Base-by-base conservation (phyloP, 306 rosid species). In the Cicer judaicum region DNA sequence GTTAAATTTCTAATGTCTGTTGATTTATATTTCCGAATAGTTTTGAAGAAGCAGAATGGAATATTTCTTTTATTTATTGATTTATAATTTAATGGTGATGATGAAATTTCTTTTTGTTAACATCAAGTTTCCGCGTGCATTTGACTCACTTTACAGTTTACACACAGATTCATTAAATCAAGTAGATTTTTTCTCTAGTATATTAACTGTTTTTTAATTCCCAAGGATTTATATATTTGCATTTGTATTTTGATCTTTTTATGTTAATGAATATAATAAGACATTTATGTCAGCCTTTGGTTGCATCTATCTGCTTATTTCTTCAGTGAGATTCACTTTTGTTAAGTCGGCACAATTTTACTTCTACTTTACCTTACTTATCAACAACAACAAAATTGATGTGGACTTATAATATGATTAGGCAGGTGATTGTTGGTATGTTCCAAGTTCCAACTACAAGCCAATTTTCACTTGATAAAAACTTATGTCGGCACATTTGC, bases 41-140 rank as follows among this genome's bases (percentile, higher is more conserved):
- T 60, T 82, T 59, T 77, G 36, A 56, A 76, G 70, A 73, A 19
- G 46, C 34, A 10, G 61, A 73, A 54, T 46, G 42, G 41, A 46
- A 46, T 21, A 36, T 50, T 52, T 76, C 16, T 64, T 76, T 39
- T 42, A 49, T 64, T 55, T 47, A 67, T 34, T 3, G n/a, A 43
- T 78, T 42, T 73, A 1, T 12, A 73, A 65, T 63, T 71, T 56
- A 63, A 44, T 10, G 24, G 72, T 14, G 47, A 49, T 48, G 9
- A 48, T 10, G 15, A 39, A 0, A 34, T 65, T 52, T 73, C 19
- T 18, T 57, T 68, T 60, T 34, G 19, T 64, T 46, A 34, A 50
- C 29, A 59, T 41, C 21, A 5, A 59, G 42, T 24, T 59, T 71
- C 57, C 49, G 4, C 72, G 60, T 8, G 62, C 41, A 74, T 67